These are phyloP conservation scores for Deakozyma indianensis DNA, from an alignment of 805 yeast genomes.

Conservation along the genomic window DNA sequence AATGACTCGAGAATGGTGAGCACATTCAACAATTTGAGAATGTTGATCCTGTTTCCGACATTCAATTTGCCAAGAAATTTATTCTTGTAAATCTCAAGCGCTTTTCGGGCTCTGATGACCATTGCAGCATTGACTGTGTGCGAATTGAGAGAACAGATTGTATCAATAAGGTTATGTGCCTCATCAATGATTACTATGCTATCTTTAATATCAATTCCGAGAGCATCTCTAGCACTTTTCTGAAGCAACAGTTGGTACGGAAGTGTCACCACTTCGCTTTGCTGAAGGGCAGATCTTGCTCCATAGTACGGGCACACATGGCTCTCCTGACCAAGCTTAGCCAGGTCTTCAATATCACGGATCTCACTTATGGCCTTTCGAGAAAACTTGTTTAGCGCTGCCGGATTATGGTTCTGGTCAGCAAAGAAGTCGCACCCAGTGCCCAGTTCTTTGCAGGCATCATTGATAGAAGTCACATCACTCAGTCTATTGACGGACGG, in stretches of 20 bases:
- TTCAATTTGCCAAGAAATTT: conserved; percentile 55
- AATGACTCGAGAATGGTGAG: conserved; percentile 37
- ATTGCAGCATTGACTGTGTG: conserved; percentile 38
- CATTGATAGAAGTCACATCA: conserved; percentile 49
- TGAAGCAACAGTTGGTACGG: conserved; percentile 75
- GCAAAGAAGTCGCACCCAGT: conserved; percentile 30
- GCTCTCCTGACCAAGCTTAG: conserved; percentile 38
- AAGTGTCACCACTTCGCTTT: conserved; percentile 63
- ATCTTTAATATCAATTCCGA: conserved; percentile 44
- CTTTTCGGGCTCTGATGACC: conserved; percentile 28
- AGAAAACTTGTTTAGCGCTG: neutral
- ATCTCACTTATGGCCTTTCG: conserved; percentile 34
- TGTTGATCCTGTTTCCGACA: conserved; percentile 54
- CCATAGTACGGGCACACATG: conserved; percentile 76
- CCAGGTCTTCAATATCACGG: conserved; percentile 71
- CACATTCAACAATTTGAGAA: conserved; percentile 48
- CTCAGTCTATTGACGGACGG: conserved; percentile 37
- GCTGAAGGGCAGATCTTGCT: conserved; percentile 37
- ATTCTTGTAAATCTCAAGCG: conserved; percentile 38
- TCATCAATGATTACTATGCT: conserved; percentile 76
- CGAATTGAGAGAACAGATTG: conserved; percentile 57
- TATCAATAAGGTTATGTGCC: conserved; percentile 79
- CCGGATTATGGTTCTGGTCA: conserved; percentile 9
- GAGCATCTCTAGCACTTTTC: conserved; percentile 39
- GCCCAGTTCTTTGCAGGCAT: conserved; percentile 56